Evolutionary conservation across 805 yeast species (phyloP).

Genomic region (Saccharomyces jurei): DNA sequence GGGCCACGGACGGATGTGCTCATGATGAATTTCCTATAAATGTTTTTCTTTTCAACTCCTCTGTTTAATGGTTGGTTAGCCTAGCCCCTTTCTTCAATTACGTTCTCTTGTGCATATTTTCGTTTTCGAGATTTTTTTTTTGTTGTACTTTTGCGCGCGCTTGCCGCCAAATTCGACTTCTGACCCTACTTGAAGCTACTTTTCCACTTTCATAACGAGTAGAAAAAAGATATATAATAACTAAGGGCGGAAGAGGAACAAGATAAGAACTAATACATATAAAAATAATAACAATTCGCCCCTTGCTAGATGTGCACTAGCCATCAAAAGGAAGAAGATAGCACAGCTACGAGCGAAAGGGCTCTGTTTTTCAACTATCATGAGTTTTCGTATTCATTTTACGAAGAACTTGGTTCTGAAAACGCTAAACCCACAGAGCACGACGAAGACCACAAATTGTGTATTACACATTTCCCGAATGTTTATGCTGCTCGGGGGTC

Average conservation of each 20-base stretch:
- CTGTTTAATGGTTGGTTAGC: too few relatives aligned
- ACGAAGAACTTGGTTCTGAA: slow-evolving; percentile 17
- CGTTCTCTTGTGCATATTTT: neutral
- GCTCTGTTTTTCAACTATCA: slow-evolving; percentile 58
- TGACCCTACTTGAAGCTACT: neutral
- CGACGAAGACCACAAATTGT: slow-evolving; percentile 32
- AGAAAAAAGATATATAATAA: neutral
- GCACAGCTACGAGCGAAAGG: neutral
- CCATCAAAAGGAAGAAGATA: neutral
- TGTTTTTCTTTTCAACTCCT: neutral
- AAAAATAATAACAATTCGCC: neutral
- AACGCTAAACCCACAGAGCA: slow-evolving; percentile 13
- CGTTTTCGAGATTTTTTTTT: neutral
- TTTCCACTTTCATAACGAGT: neutral
- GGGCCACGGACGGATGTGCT: slow-evolving; percentile 6
- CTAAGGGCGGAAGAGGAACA: neutral
- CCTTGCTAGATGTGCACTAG: neutral
- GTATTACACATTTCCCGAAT: slow-evolving; percentile 63
- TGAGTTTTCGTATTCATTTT: slow-evolving; percentile 41
- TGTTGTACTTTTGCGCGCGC: neutral
- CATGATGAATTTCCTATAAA: neutral
- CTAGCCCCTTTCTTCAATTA: neutral
- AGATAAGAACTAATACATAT: neutral
- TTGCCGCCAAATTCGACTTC: neutral
- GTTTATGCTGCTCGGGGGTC: slow-evolving; percentile 35